Evolutionary conservation across 768 basidiomycete genomes (phyloP), one percentile per base, ranked within the genome.

Genomic region (Floccularia luteovirens): DNA sequence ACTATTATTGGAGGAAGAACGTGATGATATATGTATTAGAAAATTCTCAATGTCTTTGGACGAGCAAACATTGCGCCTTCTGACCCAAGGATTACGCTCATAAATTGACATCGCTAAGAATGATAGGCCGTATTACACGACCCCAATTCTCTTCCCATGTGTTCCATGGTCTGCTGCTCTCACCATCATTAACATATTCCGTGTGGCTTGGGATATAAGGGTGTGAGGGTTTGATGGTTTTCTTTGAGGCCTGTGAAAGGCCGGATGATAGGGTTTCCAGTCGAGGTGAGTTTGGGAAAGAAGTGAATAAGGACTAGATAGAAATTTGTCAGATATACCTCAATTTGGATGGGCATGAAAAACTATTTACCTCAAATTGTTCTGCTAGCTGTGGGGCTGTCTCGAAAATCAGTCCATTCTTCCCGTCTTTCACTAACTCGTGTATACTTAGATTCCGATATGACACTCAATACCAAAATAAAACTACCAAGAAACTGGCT

Each of bases 61-160:
- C n/a, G n/a, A n/a, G n/a, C n/a, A n/a, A n/a, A n/a, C n/a, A n/a
- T n/a, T n/a, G n/a, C n/a, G n/a, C n/a, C n/a, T n/a, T n/a, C n/a
- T n/a, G n/a, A n/a, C n/a, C n/a, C n/a, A n/a, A n/a, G n/a, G n/a
- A n/a, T n/a, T n/a, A n/a, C n/a, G n/a, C n/a, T n/a, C 20, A 58
- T 28, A 58, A 41, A 38, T 59, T 57, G 28, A 67, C 59, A 46
- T 64, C 65, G n/a, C 43, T 55, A 13, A 71, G 48, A 42, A 75
- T 58, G 24, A 90, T 53, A 12, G 85, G 87, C 52, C 66, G 66
- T 38, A 94, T 66, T 14, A 75, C 65, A 31, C 61, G 64, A 36
- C 74, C 71, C 92, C 92, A 97, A 50, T 92, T 92, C 39, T 90
- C 78, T 41, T 81, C 71, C 91, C 92, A 97, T 0, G 75, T 75